A percentile compares a stretch with the other conserved stretches of the same genome.
Conservation (phyloP, 2,329 filamentous ascomycete genomes). For the Cephalotrichum gorgonifer region DNA sequence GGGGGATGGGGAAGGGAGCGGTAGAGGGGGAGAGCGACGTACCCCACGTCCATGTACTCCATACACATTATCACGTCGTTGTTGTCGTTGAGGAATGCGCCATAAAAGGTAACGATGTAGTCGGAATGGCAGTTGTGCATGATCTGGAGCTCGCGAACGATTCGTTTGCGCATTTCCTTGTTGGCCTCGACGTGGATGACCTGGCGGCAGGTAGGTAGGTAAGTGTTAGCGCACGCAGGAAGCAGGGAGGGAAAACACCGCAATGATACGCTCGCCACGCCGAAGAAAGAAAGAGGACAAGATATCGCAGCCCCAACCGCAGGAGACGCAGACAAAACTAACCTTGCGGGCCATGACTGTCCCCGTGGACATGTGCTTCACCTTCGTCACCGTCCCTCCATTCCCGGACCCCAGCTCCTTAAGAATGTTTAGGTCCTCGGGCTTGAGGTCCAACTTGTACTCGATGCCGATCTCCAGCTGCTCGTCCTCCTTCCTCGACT, state of each 20-base stretch:
- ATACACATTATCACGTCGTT: conserved; percentile 99
- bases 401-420: conserved; percentile 95
- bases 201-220: too few species aligned
- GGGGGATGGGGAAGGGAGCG: neutral
- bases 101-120: conserved; percentile 96
- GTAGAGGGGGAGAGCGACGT: conserved; percentile 23
- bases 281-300: too few species aligned
- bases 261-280: too few species aligned
- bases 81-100: conserved; percentile 90
- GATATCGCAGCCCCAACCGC: neutral
- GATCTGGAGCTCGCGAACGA: conserved; percentile 92
- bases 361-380: conserved; percentile 87
- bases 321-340: conserved; percentile 7
- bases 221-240: too few species aligned
- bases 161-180: conserved; percentile 92
- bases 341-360: conserved; percentile 98
- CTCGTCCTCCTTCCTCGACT: conserved; percentile 51
- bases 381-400: conserved; percentile 96
- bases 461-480: conserved; percentile 92
- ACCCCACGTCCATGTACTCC: conserved; percentile 99
- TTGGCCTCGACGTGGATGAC: conserved; percentile 98
- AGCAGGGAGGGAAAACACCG: too few species aligned
- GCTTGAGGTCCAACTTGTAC: conserved; percentile 85
- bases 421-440: conserved; percentile 83
- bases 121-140: conserved; percentile 97